These are phyloP conservation scores for Scleroderma citrinum DNA, from an alignment of 768 basidiomycete species.

Conservation along the genomic window DNA sequence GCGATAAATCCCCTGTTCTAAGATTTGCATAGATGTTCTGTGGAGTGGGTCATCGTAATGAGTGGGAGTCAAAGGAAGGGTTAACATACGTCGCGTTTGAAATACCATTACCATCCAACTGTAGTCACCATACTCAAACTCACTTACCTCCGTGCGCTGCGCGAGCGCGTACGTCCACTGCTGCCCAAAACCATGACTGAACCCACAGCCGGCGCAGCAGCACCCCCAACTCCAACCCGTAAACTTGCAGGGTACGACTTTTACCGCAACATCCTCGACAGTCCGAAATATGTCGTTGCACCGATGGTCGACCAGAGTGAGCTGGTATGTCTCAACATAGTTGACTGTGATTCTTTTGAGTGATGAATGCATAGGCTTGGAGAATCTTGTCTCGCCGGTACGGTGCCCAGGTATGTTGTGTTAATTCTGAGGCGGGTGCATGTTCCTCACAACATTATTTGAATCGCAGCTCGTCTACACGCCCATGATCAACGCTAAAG, in stretches of 20 bases:
- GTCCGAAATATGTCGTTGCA: constrained; percentile 86
- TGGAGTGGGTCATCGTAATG: too few species aligned
- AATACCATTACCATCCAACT: too few species aligned
- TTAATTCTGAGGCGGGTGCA: not conserved
- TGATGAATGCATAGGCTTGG: constrained; percentile 62
- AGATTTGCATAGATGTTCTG: too few species aligned
- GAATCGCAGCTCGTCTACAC: constrained; percentile 73
- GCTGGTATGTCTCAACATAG: constrained; percentile 51
- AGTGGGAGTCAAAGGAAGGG: too few species aligned
- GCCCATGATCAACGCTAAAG: constrained; percentile 97
- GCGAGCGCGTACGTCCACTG: too few species aligned
- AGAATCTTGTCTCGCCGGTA: constrained; percentile 76
- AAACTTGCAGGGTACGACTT: constrained; percentile 72
- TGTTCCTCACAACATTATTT: not conserved
- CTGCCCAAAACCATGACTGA: too few species aligned
- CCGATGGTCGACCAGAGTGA: constrained; percentile 99
- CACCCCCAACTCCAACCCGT: too few species aligned
- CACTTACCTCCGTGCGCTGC: too few species aligned
- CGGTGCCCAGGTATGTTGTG: constrained; percentile 60
- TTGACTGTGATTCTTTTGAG: not conserved
- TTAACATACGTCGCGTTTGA: too few species aligned
- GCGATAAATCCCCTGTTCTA: too few species aligned
- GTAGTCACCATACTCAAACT: too few species aligned
- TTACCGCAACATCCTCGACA: constrained; percentile 70
- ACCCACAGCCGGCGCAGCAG: too few species aligned